These are phyloP conservation scores for Clitopilus passeckerianus DNA, from an alignment of 768 basidiomycete species.

Conservation along the genomic window DNA sequence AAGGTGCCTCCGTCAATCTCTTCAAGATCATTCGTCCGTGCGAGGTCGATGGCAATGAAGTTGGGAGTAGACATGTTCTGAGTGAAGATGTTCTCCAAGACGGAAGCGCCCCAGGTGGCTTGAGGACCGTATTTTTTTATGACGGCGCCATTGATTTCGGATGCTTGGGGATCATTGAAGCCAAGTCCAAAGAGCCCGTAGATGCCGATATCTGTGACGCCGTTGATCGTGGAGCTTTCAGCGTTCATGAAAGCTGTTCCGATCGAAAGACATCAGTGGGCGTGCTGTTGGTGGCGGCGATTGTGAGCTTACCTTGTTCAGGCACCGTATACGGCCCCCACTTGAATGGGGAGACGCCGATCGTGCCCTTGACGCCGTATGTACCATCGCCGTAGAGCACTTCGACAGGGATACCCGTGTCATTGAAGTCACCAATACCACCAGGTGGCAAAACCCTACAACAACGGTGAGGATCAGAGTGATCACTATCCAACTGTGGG, in stretches of 20 bases:
- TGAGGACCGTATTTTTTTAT: constrained; percentile 15
- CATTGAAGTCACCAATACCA: constrained; percentile 27
- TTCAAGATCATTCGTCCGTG: constrained; percentile 33
- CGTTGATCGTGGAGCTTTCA: constrained; percentile 5
- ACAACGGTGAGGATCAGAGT: not conserved
- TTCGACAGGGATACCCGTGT: constrained; percentile 21
- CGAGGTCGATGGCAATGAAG: constrained; percentile 37
- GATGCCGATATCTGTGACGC: constrained; percentile 17
- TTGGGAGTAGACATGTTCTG: constrained; percentile 27
- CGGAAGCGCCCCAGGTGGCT: constrained; percentile 26
- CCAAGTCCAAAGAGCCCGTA: constrained; percentile 30
- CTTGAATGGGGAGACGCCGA: constrained; percentile 24
- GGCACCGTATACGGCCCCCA: constrained; percentile 23
- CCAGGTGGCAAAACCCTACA: constrained; percentile 27
- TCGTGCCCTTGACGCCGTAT: constrained; percentile 27
- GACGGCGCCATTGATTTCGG: constrained; percentile 22
- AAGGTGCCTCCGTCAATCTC: constrained; percentile 35
- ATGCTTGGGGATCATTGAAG: constrained; percentile 23
- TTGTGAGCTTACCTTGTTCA: constrained; percentile 9
- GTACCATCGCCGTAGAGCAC: constrained; percentile 30
- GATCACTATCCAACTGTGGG: not conserved
- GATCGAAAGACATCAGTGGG: not conserved
- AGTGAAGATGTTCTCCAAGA: constrained; percentile 34
- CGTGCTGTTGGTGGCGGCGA: not conserved
- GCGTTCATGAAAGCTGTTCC: constrained; percentile 27